Evolutionary conservation across 2,329 filamentous ascomycete species (phyloP).

Genomic region (Tolypocladium cylindrosporum): DNA sequence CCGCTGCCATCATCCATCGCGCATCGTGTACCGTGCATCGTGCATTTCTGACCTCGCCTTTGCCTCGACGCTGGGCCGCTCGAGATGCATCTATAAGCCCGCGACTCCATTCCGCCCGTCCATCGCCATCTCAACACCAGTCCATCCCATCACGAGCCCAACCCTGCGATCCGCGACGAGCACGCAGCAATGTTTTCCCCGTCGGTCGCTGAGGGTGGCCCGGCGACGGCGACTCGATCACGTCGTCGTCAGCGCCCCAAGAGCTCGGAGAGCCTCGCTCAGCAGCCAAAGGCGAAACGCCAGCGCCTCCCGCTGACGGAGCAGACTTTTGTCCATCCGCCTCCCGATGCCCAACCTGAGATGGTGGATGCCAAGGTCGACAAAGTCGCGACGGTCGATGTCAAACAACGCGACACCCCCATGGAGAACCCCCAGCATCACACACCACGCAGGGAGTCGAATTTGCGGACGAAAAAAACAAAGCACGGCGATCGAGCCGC

Average conservation of each 20-base stretch:
- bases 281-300: slow-evolving; percentile 55
- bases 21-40: slow-evolving; percentile 6
- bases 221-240: slow-evolving; percentile 47
- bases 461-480: slow-evolving; percentile 50
- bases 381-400: slow-evolving; percentile 32
- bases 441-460: slow-evolving; percentile 41
- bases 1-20: background rate
- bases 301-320: slow-evolving; percentile 48
- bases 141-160: slow-evolving; percentile 1
- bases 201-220: slow-evolving; percentile 38
- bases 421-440: slow-evolving; percentile 28
- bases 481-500: slow-evolving; percentile 50
- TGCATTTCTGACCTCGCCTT: slow-evolving; percentile 2
- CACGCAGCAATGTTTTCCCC: slow-evolving; percentile 46
- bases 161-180: slow-evolving; percentile 3
- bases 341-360: slow-evolving; percentile 37
- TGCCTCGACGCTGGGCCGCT: slow-evolving; percentile 6
- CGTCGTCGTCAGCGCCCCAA: slow-evolving; percentile 51
- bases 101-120: slow-evolving; percentile 4
- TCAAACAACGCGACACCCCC: slow-evolving; percentile 30
- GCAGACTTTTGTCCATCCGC: slow-evolving; percentile 39
- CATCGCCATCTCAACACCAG: slow-evolving; percentile 5
- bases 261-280: slow-evolving; percentile 42
- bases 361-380: slow-evolving; percentile 46
- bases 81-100: slow-evolving; percentile 17